These are phyloP conservation scores for Rasamsonia emersonii DNA, from an alignment of 2,329 filamentous ascomycete species.

Conservation along the genomic window DNA sequence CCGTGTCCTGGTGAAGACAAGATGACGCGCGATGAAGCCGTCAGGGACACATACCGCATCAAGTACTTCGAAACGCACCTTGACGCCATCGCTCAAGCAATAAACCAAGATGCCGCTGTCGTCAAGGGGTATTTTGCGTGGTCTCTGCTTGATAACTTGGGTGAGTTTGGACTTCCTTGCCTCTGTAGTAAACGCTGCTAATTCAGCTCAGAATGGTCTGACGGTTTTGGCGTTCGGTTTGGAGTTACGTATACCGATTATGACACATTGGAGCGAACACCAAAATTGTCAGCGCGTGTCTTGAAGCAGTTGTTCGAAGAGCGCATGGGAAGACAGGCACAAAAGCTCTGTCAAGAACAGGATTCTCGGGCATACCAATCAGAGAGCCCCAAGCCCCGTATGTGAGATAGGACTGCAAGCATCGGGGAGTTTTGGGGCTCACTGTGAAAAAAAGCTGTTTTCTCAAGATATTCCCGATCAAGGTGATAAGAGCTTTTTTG, in stretches of 20 bases:
- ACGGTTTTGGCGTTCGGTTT: constrained; percentile 19
- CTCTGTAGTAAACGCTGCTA: too few relatives aligned
- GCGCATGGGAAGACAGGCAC: constrained; percentile 7
- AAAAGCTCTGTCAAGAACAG: too few relatives aligned
- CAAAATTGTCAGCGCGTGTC: constrained; percentile 17
- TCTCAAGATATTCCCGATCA: too few relatives aligned
- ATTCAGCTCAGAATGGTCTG: constrained; percentile 21
- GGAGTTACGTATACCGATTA: constrained; percentile 21
- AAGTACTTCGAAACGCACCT: constrained; percentile 33
- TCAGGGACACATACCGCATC: constrained; percentile 30
- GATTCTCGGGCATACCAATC: too few relatives aligned
- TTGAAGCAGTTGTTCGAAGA: constrained; percentile 13
- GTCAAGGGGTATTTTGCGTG: constrained; percentile 26
- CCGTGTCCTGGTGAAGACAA: constrained; percentile 25
- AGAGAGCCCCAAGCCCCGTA: too few relatives aligned
- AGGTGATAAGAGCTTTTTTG: too few relatives aligned
- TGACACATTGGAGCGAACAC: constrained; percentile 17
- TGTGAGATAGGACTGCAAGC: too few relatives aligned
- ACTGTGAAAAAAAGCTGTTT: too few relatives aligned
- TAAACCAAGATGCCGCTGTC: constrained; percentile 14
- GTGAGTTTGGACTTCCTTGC: too few relatives aligned
- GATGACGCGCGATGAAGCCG: constrained; percentile 27
- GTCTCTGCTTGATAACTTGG: constrained; percentile 20
- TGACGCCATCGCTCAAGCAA: constrained; percentile 26
- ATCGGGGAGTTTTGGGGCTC: too few relatives aligned